Base-by-base conservation (phyloP, 768 basidiomycete genomes). In the Boletus vinaceobasis region DNA sequence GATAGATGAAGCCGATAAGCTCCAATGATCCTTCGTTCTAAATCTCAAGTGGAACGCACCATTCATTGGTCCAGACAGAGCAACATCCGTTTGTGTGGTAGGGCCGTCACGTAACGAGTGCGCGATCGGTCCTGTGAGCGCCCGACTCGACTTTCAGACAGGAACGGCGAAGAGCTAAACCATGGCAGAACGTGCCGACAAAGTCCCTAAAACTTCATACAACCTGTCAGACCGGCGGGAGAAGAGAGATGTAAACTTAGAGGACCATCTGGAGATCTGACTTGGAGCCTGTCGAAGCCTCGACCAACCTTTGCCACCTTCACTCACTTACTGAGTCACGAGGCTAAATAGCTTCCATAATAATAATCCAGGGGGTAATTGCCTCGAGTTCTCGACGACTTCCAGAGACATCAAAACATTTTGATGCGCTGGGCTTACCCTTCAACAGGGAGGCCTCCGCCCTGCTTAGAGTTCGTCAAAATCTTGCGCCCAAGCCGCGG, bases 1-100 rank as follows among this genome's bases (percentile, higher is more conserved):
- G 61, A 63, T 59, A 55, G 52, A 67, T 62, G 54, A 58, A 33
- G 5, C 33, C 57, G 64, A 61, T 64, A 69, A 67, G 64, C 60
- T 68, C 47, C 46, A 60, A 17, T 37, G 49, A 56, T 50, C 51
- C 61, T 65, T 65, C 59, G 43, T 50, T 60, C 48, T 50, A 62
- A 57, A 56, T 52, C 48, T 55, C 44, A 21, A 56, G 58, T n/a
- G 47, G 45, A 55, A 56, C 57, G 37, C 51, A 56, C 47, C 48
- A 45, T 29, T 47, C 40, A n/a, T 53, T 48, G 52, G 58, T 52
- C 61, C 32, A 57, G 57, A 58, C 50, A 51, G 53, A 37, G 43
- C 19, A 36, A 37, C 53, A 19, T 49, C 66, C 50, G 26, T 57
- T 59, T 50, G 53, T 44, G 49, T 51, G 49, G 53, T 56, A 49